These are phyloP conservation scores for Triglochin maritima DNA, from an alignment of 106 monocot genomes.

Conservation along the genomic window DNA sequence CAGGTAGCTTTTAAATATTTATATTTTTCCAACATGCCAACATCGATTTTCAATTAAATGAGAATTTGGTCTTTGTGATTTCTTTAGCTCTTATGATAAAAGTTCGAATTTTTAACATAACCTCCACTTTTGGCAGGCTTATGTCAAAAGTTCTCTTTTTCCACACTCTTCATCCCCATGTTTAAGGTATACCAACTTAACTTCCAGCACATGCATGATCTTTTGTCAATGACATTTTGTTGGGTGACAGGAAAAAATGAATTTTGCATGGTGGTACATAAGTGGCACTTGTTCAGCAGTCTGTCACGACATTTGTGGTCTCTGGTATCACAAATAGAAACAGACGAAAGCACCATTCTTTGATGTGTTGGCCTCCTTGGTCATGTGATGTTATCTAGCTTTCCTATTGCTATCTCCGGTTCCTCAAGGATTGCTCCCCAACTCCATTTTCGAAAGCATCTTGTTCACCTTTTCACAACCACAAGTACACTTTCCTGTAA, in stretches of 20 bases:
- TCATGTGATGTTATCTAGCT: too few relatives aligned
- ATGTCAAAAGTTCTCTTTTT: conserved; percentile 73
- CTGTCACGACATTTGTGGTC: too few relatives aligned
- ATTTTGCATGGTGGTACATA: too few relatives aligned
- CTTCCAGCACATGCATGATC: neutral
- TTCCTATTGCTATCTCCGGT: too few relatives aligned
- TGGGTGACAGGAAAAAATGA: neutral
- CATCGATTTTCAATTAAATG: neutral
- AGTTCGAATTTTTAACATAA: neutral
- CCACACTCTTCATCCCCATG: conserved; percentile 68
- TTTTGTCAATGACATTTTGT: neutral
- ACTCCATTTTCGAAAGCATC: too few relatives aligned
- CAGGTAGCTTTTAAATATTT: conserved; percentile 35
- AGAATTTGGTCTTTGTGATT: neutral
- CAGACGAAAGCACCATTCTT: too few relatives aligned
- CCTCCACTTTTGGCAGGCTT: conserved; percentile 33
- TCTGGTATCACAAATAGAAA: too few relatives aligned
- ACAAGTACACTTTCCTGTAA: too few relatives aligned
- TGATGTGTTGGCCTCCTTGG: too few relatives aligned
- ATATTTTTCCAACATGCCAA: neutral
- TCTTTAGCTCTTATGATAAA: neutral
- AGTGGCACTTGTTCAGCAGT: too few relatives aligned
- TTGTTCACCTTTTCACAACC: too few relatives aligned
- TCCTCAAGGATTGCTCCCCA: too few relatives aligned
- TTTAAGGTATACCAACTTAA: conserved; percentile 46